A percentile compares a stretch with the other conserved stretches of the same genome.
Evolutionary conservation across 768 basidiomycete genomes (phyloP).

Genomic region (Chalciporus piperatus): DNA sequence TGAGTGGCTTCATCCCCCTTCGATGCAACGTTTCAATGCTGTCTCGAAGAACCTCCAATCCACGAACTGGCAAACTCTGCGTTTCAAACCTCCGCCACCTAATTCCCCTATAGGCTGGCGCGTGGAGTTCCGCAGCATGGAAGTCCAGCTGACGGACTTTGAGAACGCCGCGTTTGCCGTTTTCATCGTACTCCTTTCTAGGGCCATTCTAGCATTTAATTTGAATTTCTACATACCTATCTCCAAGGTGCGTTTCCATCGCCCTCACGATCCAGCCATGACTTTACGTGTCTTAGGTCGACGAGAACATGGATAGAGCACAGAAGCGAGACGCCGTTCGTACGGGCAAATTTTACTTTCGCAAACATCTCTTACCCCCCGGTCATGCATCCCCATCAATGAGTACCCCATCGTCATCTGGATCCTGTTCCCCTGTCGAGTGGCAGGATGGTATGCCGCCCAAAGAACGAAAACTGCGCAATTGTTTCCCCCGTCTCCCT

Average conservation of each 20-base stretch:
- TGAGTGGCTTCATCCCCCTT: slow-evolving; percentile 26
- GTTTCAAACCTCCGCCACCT: slow-evolving; percentile 97
- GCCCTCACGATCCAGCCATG: not conserved
- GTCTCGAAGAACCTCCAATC: slow-evolving; percentile 87
- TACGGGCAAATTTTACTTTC: slow-evolving; percentile 83
- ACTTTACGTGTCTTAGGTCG: slow-evolving; percentile 59
- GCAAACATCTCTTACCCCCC: slow-evolving; percentile 75
- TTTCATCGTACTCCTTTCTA: slow-evolving; percentile 90
- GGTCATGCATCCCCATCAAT: slow-evolving; percentile 37
- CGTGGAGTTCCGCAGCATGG: slow-evolving; percentile 98
- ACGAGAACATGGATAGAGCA: slow-evolving; percentile 93
- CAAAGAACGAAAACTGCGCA: slow-evolving; percentile 67
- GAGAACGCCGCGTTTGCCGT: slow-evolving; percentile 97
- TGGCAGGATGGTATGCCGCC: slow-evolving; percentile 31
- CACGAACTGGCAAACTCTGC: slow-evolving; percentile 98
- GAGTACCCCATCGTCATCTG: slow-evolving; percentile 47
- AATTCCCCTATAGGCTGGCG: slow-evolving; percentile 95
- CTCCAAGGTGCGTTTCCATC: slow-evolving; percentile 63
- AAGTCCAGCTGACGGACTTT: slow-evolving; percentile 97
- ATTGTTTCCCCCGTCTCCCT: slow-evolving; percentile 61
- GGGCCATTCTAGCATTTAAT: slow-evolving; percentile 88
- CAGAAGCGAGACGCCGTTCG: slow-evolving; percentile 78
- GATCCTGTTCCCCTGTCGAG: slow-evolving; percentile 35
- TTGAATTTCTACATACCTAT: slow-evolving; percentile 97
- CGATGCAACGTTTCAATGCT: not conserved